A percentile compares a stretch with the other conserved stretches of the same genome.
These are phyloP conservation scores for Suillus subalutaceus DNA, from an alignment of 768 basidiomycete genomes.

Conservation along the genomic window DNA sequence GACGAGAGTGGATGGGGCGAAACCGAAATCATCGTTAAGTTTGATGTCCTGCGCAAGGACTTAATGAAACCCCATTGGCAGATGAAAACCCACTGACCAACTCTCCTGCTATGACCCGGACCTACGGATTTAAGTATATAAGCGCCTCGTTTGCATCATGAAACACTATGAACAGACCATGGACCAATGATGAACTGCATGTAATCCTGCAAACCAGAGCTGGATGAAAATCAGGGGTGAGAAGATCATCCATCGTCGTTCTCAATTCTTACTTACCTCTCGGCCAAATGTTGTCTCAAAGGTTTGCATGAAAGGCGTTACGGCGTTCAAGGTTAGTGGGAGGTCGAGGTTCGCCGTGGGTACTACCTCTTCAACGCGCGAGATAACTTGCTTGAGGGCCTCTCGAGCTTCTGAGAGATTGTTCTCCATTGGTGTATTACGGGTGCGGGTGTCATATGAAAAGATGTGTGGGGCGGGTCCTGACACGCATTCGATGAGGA, in stretches of 20 bases:
- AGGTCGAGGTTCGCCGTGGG: slow-evolving; percentile 51
- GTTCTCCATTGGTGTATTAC: slow-evolving; percentile 86
- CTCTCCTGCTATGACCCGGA: slow-evolving; percentile 85
- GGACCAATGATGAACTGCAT: slow-evolving; percentile 91
- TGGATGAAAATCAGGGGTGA: slow-evolving; percentile 31
- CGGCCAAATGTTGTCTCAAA: slow-evolving; percentile 82
- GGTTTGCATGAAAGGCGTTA: slow-evolving; percentile 77
- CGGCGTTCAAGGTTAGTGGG: slow-evolving; percentile 73
- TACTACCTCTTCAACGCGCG: slow-evolving; percentile 56
- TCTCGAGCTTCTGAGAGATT: slow-evolving; percentile 59
- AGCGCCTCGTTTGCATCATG: slow-evolving; percentile 4
- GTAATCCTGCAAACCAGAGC: slow-evolving; percentile 87
- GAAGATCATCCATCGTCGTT: neutral
- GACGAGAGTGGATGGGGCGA: slow-evolving; percentile 83
- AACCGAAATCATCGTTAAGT: slow-evolving; percentile 78
- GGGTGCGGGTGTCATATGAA: slow-evolving; percentile 74
- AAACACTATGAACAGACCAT: slow-evolving; percentile 54
- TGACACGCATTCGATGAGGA: slow-evolving; percentile 60
- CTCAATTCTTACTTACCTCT: slow-evolving; percentile 58
- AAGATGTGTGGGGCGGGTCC: slow-evolving; percentile 53
- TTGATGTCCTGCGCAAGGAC: slow-evolving; percentile 54
- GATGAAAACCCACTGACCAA: slow-evolving; percentile 49
- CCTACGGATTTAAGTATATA: slow-evolving; percentile 41
- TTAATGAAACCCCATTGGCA: slow-evolving; percentile 12
- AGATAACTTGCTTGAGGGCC: slow-evolving; percentile 58